A percentile compares a stretch with the other conserved stretches of the same genome.
These are phyloP conservation scores for Parmales sp. DNA, from an alignment of 108 stramenopile species.

Conservation along the genomic window DNA sequence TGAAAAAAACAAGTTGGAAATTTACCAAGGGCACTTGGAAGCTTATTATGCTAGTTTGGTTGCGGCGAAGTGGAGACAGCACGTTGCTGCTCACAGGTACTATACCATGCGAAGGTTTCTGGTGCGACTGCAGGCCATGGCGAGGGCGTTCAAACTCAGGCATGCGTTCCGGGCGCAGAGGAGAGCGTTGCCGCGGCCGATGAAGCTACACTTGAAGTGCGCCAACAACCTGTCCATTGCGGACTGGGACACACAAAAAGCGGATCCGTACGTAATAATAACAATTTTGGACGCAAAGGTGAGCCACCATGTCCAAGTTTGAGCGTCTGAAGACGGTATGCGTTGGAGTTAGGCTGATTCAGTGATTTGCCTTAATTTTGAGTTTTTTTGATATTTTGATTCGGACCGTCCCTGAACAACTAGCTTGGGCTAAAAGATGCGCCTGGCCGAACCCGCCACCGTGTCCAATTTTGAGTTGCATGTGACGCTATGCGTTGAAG, in stretches of 20 bases:
- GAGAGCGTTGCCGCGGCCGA: background rate
- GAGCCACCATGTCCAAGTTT: too few relatives aligned
- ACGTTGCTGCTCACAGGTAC: background rate
- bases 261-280: slow-evolving; percentile 1
- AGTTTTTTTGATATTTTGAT: too few relatives aligned
- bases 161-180: background rate
- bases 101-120: background rate
- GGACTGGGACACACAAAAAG: background rate
- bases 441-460: too few relatives aligned
- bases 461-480: too few relatives aligned
- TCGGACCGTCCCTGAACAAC: too few relatives aligned
- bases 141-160: slow-evolving; percentile 5
- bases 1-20: background rate
- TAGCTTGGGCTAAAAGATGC: too few relatives aligned
- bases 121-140: slow-evolving; percentile 5
- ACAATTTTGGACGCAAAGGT: background rate
- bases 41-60: background rate
- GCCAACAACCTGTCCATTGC: background rate
- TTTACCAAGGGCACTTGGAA: slow-evolving; percentile 2
- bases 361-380: too few relatives aligned
- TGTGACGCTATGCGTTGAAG: too few relatives aligned
- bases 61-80: background rate
- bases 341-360: too few relatives aligned
- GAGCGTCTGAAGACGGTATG: too few relatives aligned
- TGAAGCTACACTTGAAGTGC: background rate